Base-by-base conservation (phyloP, 2,329 filamentous ascomycete species). In the Colletotrichum liaoningense region DNA sequence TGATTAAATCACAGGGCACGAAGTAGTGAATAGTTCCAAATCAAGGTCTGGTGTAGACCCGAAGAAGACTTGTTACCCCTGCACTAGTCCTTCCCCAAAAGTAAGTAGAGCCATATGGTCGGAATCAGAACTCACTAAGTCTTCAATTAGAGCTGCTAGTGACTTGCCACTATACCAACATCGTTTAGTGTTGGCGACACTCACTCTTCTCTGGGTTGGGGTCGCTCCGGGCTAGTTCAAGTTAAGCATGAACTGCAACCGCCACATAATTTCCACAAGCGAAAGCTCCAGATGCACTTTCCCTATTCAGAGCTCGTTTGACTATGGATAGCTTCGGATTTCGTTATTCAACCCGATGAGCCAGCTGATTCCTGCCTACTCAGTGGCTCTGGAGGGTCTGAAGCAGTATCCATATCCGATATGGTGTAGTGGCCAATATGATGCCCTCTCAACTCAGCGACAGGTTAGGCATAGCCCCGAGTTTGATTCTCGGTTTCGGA, bases 351-450 rank as follows among this genome's bases (percentile, higher is more conserved):
- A 19, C 7, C 16, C 5, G 16, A 19, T 42, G 16, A 5, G 14
- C 5, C 9, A 7, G 3, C 2, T 4, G 5, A 19, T 42, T 0
- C 19, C 1, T 5, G 1, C 12, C 7, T n/a, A 49, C 42, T 3
- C 1, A 49, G 3, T 5, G 8, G 5, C 2, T 49, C 6, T n/a
- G 1, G 3, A 49, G 42, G 16, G 7, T 2, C 19, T 16, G 4
- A 0, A 2, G 7, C 1, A 11, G 42, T 49, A 49, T 49, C 42
- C 42, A 49, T 8, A 22, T 49, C 42, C 42, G 42, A 49, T 49
- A 49, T 49, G 42, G 42, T 22, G 42, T 49, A 49, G 42, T 49
- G 42, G 42, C 42, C 42, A 49, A 49, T 19, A 49, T 49, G 42
- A 49, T 49, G 42, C 42, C 42, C 42, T 49, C 42, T 49, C 42